These are phyloP conservation scores for Ogataea allantospora DNA, from an alignment of 805 yeast genomes.

Conservation along the genomic window DNA sequence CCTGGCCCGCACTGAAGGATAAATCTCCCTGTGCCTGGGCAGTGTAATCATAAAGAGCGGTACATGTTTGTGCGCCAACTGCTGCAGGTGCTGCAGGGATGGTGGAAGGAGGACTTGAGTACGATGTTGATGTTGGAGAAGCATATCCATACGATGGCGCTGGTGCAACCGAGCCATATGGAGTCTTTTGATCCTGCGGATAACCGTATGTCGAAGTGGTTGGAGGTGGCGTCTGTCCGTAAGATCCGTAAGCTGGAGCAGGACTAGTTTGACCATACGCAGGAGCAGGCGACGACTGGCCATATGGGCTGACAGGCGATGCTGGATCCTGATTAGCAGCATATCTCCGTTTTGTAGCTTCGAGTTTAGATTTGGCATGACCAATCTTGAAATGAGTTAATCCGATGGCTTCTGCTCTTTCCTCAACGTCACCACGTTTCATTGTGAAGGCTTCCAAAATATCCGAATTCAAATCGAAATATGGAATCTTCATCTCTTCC, in stretches of 20 bases:
- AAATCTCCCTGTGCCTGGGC: slow-evolving; percentile 95
- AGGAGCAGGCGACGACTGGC: slow-evolving; percentile 21
- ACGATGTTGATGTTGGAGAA: slow-evolving; percentile 29
- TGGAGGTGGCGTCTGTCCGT: slow-evolving; percentile 33
- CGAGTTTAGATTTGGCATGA: slow-evolving; percentile 81
- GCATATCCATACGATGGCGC: slow-evolving; percentile 26
- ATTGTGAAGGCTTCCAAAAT: slow-evolving; percentile 73
- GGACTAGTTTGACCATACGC: slow-evolving; percentile 25
- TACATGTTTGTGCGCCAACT: slow-evolving; percentile 53
- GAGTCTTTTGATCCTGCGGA: slow-evolving; percentile 26
- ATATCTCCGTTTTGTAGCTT: slow-evolving; percentile 75
- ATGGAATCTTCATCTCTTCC: slow-evolving; percentile 96
- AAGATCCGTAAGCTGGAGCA: slow-evolving; percentile 33
- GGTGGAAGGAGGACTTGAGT: slow-evolving; percentile 37
- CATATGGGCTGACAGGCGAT: slow-evolving; percentile 24
- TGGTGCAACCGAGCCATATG: slow-evolving; percentile 24
- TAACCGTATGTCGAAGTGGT: slow-evolving; percentile 25
- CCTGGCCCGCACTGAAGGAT: slow-evolving; percentile 82
- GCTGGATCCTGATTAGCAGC: slow-evolving; percentile 40
- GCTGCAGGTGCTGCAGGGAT: slow-evolving; percentile 29
- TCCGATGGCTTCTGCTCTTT: slow-evolving; percentile 84
- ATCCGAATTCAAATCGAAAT: slow-evolving; percentile 83
- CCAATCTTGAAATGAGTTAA: slow-evolving; percentile 88
- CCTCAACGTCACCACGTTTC: slow-evolving; percentile 91
- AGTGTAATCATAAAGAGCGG: slow-evolving; percentile 86